These are phyloP conservation scores for Hemisphaericaspora nanyangensis DNA, from an alignment of 805 yeast species.

Conservation along the genomic window DNA sequence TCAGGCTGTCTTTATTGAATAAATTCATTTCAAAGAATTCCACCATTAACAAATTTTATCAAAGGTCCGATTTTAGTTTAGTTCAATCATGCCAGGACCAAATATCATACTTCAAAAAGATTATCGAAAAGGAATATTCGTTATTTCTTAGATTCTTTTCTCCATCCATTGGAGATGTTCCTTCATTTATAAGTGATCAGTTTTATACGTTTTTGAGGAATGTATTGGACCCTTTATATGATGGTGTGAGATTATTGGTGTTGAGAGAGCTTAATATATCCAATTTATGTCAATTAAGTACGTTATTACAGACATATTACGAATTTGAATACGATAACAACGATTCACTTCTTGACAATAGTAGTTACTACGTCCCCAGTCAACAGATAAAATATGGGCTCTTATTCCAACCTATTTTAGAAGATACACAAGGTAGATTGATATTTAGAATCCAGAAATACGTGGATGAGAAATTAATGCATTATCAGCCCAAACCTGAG, in stretches of 20 bases:
- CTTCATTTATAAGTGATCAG: conserved; percentile 17
- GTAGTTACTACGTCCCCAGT: conserved; percentile 19
- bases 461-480: conserved; percentile 64
- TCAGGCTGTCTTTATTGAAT: conserved; percentile 49
- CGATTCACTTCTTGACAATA: conserved; percentile 9
- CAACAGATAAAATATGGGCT: conserved; percentile 45
- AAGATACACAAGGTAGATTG: conserved; percentile 75
- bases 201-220: conserved; percentile 58
- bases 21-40: conserved; percentile 36
- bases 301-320: conserved; percentile 62
- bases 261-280: conserved; percentile 68
- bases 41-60: conserved; percentile 13
- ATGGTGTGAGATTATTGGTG: conserved; percentile 59
- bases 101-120: conserved; percentile 54
- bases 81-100: conserved; percentile 62
- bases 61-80: conserved; percentile 25
- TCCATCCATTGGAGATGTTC: conserved; percentile 7
- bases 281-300: conserved; percentile 69
- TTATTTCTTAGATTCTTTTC: conserved; percentile 55
- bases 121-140: conserved; percentile 57
- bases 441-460: conserved; percentile 74
- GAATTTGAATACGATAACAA: conserved; percentile 52
- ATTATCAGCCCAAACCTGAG: conserved; percentile 61
- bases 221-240: conserved; percentile 76
- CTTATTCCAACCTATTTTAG: conserved; percentile 65